Base-by-base conservation (phyloP, 1,139 yeast genomes). In the Taphrina wiesneri region DNA sequence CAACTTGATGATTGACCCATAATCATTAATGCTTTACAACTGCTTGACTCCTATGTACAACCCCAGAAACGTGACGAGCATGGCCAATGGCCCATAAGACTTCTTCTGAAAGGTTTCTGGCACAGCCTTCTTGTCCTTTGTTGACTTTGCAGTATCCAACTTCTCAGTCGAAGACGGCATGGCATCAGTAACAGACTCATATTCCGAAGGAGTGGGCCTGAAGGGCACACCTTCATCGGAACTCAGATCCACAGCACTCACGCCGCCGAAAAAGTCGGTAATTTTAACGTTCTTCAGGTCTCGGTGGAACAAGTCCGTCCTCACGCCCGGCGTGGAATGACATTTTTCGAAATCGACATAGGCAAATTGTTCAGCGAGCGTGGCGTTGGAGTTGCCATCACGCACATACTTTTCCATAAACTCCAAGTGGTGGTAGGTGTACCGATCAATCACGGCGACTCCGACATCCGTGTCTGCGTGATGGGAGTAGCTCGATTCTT, bases 391-490 rank as follows among this genome's bases (percentile, higher is more conserved):
- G 34, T 54, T 57, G 54, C 65, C 65, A 34, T 54, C 65, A 23
- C 23, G 43, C 47, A 91, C 85, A 52, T 77, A 72, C 36, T 82
- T 82, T 77, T 93, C 99, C 74, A 95, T 82, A 74, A 86, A 95
- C 68, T 92, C 97, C 73, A 95, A 81, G 56, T 92, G 92, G 77
- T 85, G 91, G 76, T 91, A 92, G 0, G 99, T 93, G 77, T 93
- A 93, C 72, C 99, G 81, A 76, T 93, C 99, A 74, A 93, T 93
- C 13, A 93, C 97, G 0, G 99, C 98, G 65, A 95, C 99, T 2
- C 99, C 99, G 61, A 93, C 86, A 73, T 93, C 97, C 70, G 87
- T 84, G 74, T 93, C 99, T 1, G 97, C 90, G 75, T 91, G 97
- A 74, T 93, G 98, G 1, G 97, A 91, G 75, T 92, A 93, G 0